phyloP scores from a whole-genome alignment of 2,329 filamentous ascomycete genomes.

The Trichoderma brevicompactum region DNA sequence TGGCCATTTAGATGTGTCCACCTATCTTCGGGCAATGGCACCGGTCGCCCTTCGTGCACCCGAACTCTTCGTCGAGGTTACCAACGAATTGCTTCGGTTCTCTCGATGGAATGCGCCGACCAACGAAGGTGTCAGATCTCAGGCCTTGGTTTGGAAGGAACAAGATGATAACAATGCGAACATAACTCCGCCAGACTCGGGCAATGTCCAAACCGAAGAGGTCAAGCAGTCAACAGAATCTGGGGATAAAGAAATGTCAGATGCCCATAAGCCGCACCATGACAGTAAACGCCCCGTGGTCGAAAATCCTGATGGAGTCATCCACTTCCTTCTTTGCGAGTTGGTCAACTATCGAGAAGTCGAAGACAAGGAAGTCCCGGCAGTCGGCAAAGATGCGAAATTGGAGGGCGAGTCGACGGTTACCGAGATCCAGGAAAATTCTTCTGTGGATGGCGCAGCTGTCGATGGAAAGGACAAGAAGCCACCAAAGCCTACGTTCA shows the following conservation, averaged over 20 bases:
- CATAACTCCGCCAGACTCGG: conserved; percentile 29
- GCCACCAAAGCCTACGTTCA: conserved; percentile 74
- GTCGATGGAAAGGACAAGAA: conserved; percentile 64
- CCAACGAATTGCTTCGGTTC: conserved; percentile 81
- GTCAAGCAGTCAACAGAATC: conserved; percentile 65
- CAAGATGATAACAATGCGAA: conserved; percentile 32
- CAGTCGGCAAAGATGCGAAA: conserved; percentile 49
- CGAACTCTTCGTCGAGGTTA: conserved; percentile 83
- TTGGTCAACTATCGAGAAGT: conserved; percentile 90
- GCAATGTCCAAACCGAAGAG: conserved; percentile 42
- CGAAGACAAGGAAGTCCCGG: conserved; percentile 73
- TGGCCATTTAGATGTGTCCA: conserved; percentile 66
- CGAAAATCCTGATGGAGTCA: conserved; percentile 91
- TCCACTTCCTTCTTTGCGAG: conserved; percentile 93
- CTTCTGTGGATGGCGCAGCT: conserved; percentile 39
- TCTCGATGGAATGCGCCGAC: conserved; percentile 58
- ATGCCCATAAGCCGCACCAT: conserved; percentile 63
- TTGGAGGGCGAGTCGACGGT: conserved; percentile 40
- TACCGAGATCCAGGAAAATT: conserved; percentile 36
- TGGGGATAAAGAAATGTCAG: conserved; percentile 63
- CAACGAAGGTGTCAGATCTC: conserved; percentile 41
- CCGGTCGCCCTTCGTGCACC: conserved; percentile 81
- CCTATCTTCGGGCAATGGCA: conserved; percentile 76
- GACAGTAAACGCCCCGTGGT: conserved; percentile 83
- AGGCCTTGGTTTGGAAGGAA: conserved; percentile 51